These are phyloP conservation scores for Eimeria brunetti DNA, from an alignment of 169 alveolate species.

Conservation along the genomic window DNA sequence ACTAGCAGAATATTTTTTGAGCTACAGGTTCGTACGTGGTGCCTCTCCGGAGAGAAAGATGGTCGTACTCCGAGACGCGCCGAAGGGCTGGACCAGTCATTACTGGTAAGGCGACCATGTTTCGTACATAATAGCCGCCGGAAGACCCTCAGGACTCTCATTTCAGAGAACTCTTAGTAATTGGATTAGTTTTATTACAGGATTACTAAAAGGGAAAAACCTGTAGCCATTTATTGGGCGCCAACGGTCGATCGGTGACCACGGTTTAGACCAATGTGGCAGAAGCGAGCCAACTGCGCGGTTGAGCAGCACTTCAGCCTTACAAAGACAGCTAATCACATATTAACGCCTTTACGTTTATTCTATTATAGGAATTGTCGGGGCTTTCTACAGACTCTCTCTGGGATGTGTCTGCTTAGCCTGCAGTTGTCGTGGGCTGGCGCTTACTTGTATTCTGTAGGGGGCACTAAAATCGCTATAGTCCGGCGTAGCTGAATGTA, in stretches of 20 bases:
- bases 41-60: background rate
- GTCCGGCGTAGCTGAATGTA: no score
- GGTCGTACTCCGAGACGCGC: background rate
- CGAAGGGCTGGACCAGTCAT: constrained; percentile 18
- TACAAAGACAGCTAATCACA: background rate
- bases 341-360: background rate
- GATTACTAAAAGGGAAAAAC: background rate
- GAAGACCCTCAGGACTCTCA: background rate
- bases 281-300: background rate
- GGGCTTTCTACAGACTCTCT: background rate
- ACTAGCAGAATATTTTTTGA: background rate
- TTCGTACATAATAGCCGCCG: background rate
- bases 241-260: background rate
- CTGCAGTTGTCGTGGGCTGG: background rate
- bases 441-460: no score
- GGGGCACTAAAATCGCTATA: no score
- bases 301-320: background rate
- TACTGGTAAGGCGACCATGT: background rate
- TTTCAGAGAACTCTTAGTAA: background rate
- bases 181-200: background rate
- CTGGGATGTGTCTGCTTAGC: background rate
- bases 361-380: background rate
- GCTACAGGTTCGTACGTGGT: background rate
- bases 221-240: no score
- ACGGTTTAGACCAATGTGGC: background rate